Evolutionary conservation across 805 yeast genomes (phyloP), one percentile per base, ranked within the genome.

Genomic region (Crinitomyces ghanaensis): DNA sequence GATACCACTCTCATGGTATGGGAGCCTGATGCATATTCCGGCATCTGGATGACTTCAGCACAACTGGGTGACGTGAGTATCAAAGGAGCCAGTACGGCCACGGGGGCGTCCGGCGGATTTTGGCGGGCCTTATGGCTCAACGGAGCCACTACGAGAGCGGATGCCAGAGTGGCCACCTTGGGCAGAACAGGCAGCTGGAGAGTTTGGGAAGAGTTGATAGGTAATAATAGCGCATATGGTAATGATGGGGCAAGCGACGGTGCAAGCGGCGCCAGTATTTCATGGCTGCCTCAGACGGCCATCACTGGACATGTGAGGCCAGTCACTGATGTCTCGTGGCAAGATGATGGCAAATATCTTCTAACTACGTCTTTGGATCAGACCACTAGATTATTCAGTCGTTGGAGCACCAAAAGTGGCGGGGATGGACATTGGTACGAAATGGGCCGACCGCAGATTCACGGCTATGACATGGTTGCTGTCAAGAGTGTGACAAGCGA

Each of bases 41-140:
- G 95, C 3, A 76, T 91, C 30, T 91, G 98, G 98, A 65, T 81
- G 14, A 79, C 93, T 33, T 66, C 67, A 6, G 62, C 76, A 13
- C 63, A 97, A 44, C 60, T 91, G 13, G 99, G 99, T 29, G 97
- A 93, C 47, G 66, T 91, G 39, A 78, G 94, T 27, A 79, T 85
- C 31, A 88, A 91, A 57, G 99, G 99, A 48, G 95, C 99, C 0
- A 80, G 94, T 3, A 85, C 98, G 0, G 98, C 98, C 3, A 91
- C 98, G 0, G 99, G 99, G 5, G 79, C 98, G 0, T 74, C 77
- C 4, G 82, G 82, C 49, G 81, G 81, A 5, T 74, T 75, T 45
- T 73, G 77, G 77, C 57, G 68, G 2, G 66, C 75, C 28, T 48
- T 77, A 17, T 91, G 97, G 97, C 68, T 77, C 32, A 48, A 54